Evolutionary conservation across 2,329 filamentous ascomycete genomes (phyloP), one percentile per base, ranked within the genome.

Genomic region (Stromatinia cepivora): DNA sequence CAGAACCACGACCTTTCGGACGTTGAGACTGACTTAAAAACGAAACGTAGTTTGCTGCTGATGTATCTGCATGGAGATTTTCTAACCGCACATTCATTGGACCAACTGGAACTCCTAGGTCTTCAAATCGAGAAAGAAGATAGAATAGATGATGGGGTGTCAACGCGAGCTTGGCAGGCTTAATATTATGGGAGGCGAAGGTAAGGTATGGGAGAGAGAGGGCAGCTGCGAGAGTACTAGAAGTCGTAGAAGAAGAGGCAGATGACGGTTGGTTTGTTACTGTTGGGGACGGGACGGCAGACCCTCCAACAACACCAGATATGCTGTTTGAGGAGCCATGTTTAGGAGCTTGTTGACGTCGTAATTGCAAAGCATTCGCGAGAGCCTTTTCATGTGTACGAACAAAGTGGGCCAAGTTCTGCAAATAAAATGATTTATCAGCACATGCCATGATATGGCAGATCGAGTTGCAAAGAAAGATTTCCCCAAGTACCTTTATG

Each of bases 101-200:
- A 6, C 95, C 95, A 72, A 98, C 93, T 72, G 90, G 86, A 74
- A 98, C 95, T 70, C 89, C 89, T 71, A 98, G 85, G 73, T 97
- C 94, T 82, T 97, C 94, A 80, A 98, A 97, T 68, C 93, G 92
- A 69, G 93, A 97, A 67, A 99, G 87, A 45, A 99, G 87, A 79
- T 97, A 99, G 83, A 97, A 98, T 42, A 99, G 88, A 79, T 99
- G 95, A 78, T 99, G 95, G 28, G 95, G 92, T 17, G 95, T 98
- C 72, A 99, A 85, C 52, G 93, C 93, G 74, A 99, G 84, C 82
- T 96, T 97, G 53, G 92, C 92, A 28, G 94, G 92, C 82, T 97
- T 97, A 77, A 93, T 87, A 75, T 84, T 91, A 76, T 93, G 90
- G 8, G 94, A 96, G 59, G 92, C 88, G 79, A 98, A 95, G 77